Base-by-base conservation (phyloP, 306 rosid genomes). In the Chamaecrista fasciculata region DNA sequence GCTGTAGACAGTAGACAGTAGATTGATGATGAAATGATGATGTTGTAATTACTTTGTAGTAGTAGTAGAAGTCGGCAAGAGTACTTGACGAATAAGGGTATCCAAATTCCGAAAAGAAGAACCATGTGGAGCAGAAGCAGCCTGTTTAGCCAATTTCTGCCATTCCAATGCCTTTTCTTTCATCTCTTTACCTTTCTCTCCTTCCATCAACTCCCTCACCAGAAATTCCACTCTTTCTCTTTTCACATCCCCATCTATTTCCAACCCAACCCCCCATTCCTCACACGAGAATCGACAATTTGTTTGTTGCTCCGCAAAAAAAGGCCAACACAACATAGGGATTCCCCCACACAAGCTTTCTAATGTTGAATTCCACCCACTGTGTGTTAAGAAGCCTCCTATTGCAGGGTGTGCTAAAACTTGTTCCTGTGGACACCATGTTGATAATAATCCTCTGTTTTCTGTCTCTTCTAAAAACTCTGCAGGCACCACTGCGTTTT, bases 241-340 rank as follows among this genome's bases (percentile, higher is more conserved):
- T 23, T 46, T 72, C 3, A 67, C 93, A 44, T 78, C 76, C 11
- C 51, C 69, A 11, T 83, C 91, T 8, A 91, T 85, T 78, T 89
- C 94, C 79, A 85, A 49, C 20, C 94, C 97, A 3, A 88, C 25
- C 4, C 79, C 89, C 97, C 91, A 91, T 0, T 91, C 89, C 18
- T 28, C 70, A 8, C 86, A 78, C 18, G 65, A 8, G 37, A 58
- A 91, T 11, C 84, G 4, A n/a, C 91, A 91, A 70, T 91, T 91
- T 0, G 88, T 86, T 26, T 85, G 97, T 18, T 91, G 97, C 21
- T 91, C 97, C 0, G 88, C 91, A 4, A 85, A 88, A 57, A 91
- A 85, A 0, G 96, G 96, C 96, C 96, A 91, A n/a, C 87, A 85
- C 0, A 86, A 46, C 87, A 91, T 76, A 2, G 91, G 88, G 14